Base-by-base conservation (phyloP, 2,329 filamentous ascomycete genomes). In the Xylaria sp. region DNA sequence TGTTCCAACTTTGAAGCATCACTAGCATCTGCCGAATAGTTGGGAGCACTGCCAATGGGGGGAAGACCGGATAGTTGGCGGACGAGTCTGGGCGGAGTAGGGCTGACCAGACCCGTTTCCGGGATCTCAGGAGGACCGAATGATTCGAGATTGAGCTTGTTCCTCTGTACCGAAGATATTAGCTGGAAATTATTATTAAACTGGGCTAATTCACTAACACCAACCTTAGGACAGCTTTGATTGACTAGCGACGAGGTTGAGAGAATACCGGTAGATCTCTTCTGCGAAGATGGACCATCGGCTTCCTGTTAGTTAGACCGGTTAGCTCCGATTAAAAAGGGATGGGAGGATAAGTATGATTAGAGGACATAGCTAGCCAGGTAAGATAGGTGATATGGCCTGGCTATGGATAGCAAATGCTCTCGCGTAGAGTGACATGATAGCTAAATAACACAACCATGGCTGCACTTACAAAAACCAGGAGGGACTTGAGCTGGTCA, bases 1-100 rank as follows among this genome's bases (percentile, higher is more conserved):
- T 87, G 84, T 40, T 87, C 86, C 21, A 83, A 73, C 40, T 71
- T 75, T 61, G 76, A 77, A 37, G 78, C 74, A 68, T 81, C 82
- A 35, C 75, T 66, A 42, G 51, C 68, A 25, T 84, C 82, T 13
- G 84, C 81, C 29, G 75, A 69, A 10, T 76, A 75, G 66, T 85
- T 86, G 51, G 88, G 77, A 61, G 84, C 83, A 66, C 87, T 83
- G 69, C 86, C 87, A 76, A 91, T 88, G 78, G 88, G 85, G 60
- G 83, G 84, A 59, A 91, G 80, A n/a, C 84, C 78, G 51, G 83
- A 82, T 75, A 91, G 88, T 75, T 93, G 91, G 78, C 94, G 90
- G n/a, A 88, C 88, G 57, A 95, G 85, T 77, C 90, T 92, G 65
- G 91, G 88, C 71, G 94, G 83, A 60, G 94, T 87, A 68, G 90